A percentile compares a stretch with the other conserved stretches of the same genome.
Evolutionary conservation across 352 stramenopile genomes (phyloP).

Genomic region (Stramenopiles sp.): DNA sequence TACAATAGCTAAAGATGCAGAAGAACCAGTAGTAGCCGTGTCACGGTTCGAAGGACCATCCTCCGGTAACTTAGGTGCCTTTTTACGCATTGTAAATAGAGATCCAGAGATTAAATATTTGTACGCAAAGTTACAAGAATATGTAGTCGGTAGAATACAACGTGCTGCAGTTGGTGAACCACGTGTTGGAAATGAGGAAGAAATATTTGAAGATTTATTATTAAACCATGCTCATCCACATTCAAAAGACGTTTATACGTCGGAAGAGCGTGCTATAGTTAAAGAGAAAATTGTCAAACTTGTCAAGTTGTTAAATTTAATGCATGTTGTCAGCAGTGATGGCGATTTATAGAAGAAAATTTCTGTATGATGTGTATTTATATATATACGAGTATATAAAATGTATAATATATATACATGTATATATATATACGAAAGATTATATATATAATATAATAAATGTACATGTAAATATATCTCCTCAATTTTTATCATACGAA

Average conservation of each 20-base stretch:
- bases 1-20: too few relatives aligned
- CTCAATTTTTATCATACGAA: too few relatives aligned
- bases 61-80: neutral
- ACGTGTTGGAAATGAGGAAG: neutral
- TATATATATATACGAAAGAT: too few relatives aligned
- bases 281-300: neutral
- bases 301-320: neutral
- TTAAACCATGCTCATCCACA: neutral
- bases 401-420: too few relatives aligned
- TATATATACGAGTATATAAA: too few relatives aligned
- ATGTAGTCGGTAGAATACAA: neutral
- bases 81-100: neutral
- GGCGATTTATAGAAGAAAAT: neutral
- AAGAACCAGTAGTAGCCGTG: too few relatives aligned
- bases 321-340: neutral
- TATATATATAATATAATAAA: too few relatives aligned
- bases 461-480: too few relatives aligned
- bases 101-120: neutral
- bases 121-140: neutral
- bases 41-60: too few relatives aligned
- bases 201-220: neutral
- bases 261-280: neutral
- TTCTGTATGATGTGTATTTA: too few relatives aligned
- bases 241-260: neutral
- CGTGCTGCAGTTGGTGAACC: neutral